Evolutionary conservation across 1,284 basidiomycete species (phyloP).

Genomic region (Sparassis latifolia): DNA sequence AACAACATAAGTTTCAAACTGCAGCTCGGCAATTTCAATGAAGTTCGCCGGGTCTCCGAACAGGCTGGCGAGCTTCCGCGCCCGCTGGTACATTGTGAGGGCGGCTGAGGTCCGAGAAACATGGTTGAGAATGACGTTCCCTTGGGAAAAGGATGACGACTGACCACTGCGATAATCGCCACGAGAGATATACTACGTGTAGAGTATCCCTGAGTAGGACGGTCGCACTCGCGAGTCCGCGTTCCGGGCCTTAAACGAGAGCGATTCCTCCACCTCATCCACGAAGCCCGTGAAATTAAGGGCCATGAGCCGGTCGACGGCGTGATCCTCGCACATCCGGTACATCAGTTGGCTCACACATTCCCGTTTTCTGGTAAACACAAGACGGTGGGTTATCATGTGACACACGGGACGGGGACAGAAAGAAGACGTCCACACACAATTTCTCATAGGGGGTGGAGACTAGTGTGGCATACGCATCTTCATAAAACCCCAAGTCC

Average conservation of each 20-base stretch:
- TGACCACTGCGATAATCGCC: slow-evolving; percentile 86
- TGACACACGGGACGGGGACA: neutral
- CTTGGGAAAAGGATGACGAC: slow-evolving; percentile 17
- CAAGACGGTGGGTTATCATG: slow-evolving; percentile 1
- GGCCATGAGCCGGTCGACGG: slow-evolving; percentile 72
- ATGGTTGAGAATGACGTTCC: too few species aligned
- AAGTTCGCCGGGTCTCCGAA: slow-evolving; percentile 44
- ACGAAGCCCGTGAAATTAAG: slow-evolving; percentile 86
- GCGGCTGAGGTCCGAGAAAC: slow-evolving; percentile 42
- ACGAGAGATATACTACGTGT: slow-evolving; percentile 85
- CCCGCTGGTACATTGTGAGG: slow-evolving; percentile 91
- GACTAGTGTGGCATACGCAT: slow-evolving; percentile 78
- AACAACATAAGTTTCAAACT: slow-evolving; percentile 79
- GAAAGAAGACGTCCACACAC: slow-evolving; percentile 42
- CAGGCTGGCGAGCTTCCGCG: slow-evolving; percentile 68
- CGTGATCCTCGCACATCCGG: slow-evolving; percentile 89
- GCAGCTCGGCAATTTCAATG: slow-evolving; percentile 60
- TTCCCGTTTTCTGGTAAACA: slow-evolving; percentile 64
- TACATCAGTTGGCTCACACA: slow-evolving; percentile 78
- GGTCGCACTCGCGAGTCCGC: slow-evolving; percentile 83
- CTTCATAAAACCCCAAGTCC: slow-evolving; percentile 71
- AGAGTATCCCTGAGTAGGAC: slow-evolving; percentile 90
- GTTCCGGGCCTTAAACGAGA: slow-evolving; percentile 94
- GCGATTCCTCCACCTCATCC: slow-evolving; percentile 82
- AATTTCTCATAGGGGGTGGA: slow-evolving; percentile 66